Evolutionary conservation across 208 protist species (phyloP).

Genomic region (Trichomonas vaginalis): DNA sequence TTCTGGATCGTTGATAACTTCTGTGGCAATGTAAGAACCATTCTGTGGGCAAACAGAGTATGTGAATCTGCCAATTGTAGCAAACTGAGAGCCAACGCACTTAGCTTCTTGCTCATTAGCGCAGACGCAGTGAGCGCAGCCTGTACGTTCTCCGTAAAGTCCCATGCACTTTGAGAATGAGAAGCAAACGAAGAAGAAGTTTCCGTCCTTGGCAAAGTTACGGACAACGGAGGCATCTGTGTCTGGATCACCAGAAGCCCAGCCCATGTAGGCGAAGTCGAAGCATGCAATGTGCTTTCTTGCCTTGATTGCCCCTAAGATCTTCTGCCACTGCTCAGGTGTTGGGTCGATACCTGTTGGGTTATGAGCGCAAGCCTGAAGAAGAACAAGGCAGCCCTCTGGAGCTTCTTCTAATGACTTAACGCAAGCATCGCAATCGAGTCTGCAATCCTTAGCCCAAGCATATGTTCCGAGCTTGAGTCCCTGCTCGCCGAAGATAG

Average conservation of each 20-base stretch:
- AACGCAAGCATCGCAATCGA: slow-evolving; percentile 64
- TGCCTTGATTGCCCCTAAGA: slow-evolving; percentile 49
- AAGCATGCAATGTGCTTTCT: slow-evolving; percentile 71
- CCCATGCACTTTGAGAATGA: slow-evolving; percentile 30
- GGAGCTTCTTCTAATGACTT: slow-evolving; percentile 51
- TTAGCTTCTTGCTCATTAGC: neutral
- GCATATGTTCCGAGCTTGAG: slow-evolving; percentile 48
- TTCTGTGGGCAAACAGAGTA: neutral
- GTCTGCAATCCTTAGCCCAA: slow-evolving; percentile 52
- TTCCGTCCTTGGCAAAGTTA: neutral
- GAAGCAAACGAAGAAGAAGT: neutral
- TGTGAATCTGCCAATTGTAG: neutral
- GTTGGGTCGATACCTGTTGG: slow-evolving; percentile 90
- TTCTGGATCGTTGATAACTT: neutral
- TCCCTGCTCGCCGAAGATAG: slow-evolving; percentile 35
- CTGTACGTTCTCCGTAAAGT: slow-evolving; percentile 25
- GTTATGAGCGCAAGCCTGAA: slow-evolving; percentile 94
- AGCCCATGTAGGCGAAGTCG: slow-evolving; percentile 73
- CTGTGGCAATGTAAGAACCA: neutral
- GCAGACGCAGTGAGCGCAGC: slow-evolving; percentile 1
- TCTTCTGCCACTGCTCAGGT: slow-evolving; percentile 69
- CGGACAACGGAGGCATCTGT: slow-evolving; percentile 50
- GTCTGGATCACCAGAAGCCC: slow-evolving; percentile 80
- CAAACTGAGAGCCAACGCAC: neutral
- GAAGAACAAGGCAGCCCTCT: slow-evolving; percentile 57